phyloP scores from a whole-genome alignment of 116 monocot genomes.

The Iris pallida region DNA sequence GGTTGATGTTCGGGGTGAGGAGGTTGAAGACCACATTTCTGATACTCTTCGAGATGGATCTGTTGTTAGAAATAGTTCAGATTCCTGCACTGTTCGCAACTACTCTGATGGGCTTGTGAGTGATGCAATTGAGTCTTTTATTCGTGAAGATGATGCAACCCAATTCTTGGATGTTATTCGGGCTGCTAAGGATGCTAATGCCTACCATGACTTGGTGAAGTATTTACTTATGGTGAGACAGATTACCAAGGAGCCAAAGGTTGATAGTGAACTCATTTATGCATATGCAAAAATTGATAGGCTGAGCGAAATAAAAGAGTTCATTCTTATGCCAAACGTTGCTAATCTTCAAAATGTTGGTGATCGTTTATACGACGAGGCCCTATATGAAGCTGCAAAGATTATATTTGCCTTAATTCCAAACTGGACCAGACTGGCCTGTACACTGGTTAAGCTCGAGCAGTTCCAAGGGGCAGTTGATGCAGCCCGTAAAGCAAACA shows the following conservation, averaged over 20 bases:
- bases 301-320: slow-evolving; percentile 89
- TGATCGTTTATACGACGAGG: slow-evolving; percentile 84
- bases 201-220: slow-evolving; percentile 86
- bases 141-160: slow-evolving; percentile 91
- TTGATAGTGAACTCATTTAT: slow-evolving; percentile 91
- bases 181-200: slow-evolving; percentile 83
- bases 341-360: slow-evolving; percentile 95
- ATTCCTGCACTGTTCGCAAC: too few species aligned
- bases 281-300: slow-evolving; percentile 97
- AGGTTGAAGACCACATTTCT: too few species aligned
- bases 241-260: slow-evolving; percentile 80
- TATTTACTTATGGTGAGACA: slow-evolving; percentile 97
- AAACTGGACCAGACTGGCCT: slow-evolving; percentile 90
- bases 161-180: slow-evolving; percentile 88
- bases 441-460: slow-evolving; percentile 74
- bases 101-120: slow-evolving; percentile 92
- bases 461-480: slow-evolving; percentile 96
- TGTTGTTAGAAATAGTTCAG: too few species aligned
- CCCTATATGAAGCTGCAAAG: slow-evolving; percentile 91
- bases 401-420: slow-evolving; percentile 97
- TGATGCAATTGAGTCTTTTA: slow-evolving; percentile 96
- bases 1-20: too few species aligned
- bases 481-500: slow-evolving; percentile 91
- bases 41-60: too few species aligned
- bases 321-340: slow-evolving; percentile 98